Evolutionary conservation across 176 grass and related monocot species (phyloP), one percentile per base, ranked within the genome.

Genomic region (Aegilops bicornis): DNA sequence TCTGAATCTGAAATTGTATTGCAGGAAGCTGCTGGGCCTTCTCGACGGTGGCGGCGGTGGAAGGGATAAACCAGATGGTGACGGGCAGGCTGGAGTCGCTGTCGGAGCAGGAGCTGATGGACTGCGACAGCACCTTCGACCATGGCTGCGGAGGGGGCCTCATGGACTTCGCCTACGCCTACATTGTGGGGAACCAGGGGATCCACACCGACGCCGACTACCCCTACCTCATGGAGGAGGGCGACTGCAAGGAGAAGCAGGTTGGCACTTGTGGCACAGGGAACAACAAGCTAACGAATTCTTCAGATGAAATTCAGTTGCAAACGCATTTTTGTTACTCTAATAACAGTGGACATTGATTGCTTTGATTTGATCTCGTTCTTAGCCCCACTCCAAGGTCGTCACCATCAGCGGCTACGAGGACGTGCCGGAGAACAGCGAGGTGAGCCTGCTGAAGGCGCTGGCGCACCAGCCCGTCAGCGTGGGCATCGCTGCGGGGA

Each of bases 21-120:
- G 64, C 72, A 97, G 95, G 95, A 35, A 90, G 95, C 82, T 97
- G 95, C 79, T 97, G 95, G 95, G 92, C 95, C 4, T 97, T 97
- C 82, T 93, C 95, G 15, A 87, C 95, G 1, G 95, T 97, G 42
- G 92, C 95, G 36, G 88, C 95, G 8, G 91, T 97, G 7, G 95
- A 97, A 52, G 92, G 92, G 7, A 93, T 97, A 81, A 97, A 95
- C 91, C 84, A 95, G 76, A 97, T 97, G 14, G 71, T 76, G 31
- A 93, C 91, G 6, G 91, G 95, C 74, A 95, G 93, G 73, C 31
- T 95, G 82, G 85, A 90, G 7, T 90, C 95, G 8, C 79, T 95
- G 23, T 97, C 95, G 40, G 95, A 97, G 72, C 95, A 97, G 90
- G 73, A 95, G 77, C 84, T 97, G 58, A 90, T 97, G 85, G 95